Base-by-base conservation (phyloP, 768 basidiomycete genomes). In the Boletellus emodensis region DNA sequence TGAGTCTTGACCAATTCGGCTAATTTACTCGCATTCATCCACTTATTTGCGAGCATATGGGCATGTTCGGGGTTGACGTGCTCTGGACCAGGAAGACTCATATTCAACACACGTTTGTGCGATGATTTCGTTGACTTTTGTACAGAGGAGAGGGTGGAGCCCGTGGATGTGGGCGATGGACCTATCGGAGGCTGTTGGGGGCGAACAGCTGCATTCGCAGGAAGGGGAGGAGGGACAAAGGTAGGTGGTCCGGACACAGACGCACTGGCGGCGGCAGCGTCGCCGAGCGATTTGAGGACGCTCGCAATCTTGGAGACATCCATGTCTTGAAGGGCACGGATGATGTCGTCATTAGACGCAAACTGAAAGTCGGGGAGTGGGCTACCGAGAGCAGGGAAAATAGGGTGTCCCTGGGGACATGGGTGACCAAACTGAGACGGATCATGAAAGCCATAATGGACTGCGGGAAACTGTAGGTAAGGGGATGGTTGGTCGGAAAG, bases 11-110 rank as follows among this genome's bases (percentile, higher is more conserved):
- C 87, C 57, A 90, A 71, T 55, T 87, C 82, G 5, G 80, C 75
- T 20, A 92, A 68, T 65, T 89, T 86, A 11, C 68, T 70, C 6
- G 87, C 75, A 50, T 77, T 82, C 68, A 90, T 72, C 90, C 90
- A 92, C 62, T 85, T 90, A 42, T 80, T 90, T 1, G 87, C 82
- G 26, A 92, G 77, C 55, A 89, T 63, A 49, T 82, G 71, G 0
- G 85, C 82, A 61, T 89, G 87, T 35, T 79, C 80, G 11, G 76
- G 64, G 55, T 75, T 78, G 6, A 62, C 68, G 33, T 74, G 72
- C 32, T 74, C 75, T 48, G 63, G 64, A 4, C 68, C 73, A 33
- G 70, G 67, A 28, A 73, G 65, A 54, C 64, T 73, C 72, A 76
- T 71, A 52, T 75, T 73, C 37, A 77, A 61, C 3, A 73, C 70